Evolutionary conservation across 2,329 filamentous ascomycete species (phyloP), one percentile per base, ranked within the genome.

Genomic region (Tolypocladium album): DNA sequence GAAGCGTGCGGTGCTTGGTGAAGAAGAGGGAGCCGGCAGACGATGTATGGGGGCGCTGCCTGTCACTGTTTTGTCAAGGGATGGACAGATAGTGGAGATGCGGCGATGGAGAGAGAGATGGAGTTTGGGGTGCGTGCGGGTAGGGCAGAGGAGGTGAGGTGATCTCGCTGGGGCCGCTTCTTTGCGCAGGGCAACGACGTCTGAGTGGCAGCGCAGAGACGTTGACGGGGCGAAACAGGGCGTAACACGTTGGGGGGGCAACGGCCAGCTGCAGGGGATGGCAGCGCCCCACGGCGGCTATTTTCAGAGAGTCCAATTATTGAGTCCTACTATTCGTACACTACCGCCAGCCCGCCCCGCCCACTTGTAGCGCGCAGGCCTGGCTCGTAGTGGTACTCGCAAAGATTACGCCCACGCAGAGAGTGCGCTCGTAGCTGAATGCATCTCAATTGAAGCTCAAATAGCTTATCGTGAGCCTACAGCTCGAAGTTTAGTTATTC

Each of bases 241-340:
- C 64, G 69, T 69, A 67, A 70, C 63, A 64, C 63, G 72, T 74
- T 74, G 72, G 66, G 71, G 52, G 57, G 67, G 71, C 72, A 74
- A 74, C 72, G 57, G 12, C 20, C 2, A 17, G 22, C 20, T 20
- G 8, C 13, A 45, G 42, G 42, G 42, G 42, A 31, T 31, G 27
- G 27, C 27, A 31, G 27, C 3, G 27, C 27, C 27, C 27, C 27
- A 31, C 5, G 6, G 36, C 42, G 22, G 45, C 59, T n/a, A 43
- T 20, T 43, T 59, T 31, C n/a, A n/a, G n/a, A n/a, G n/a, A n/a
- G n/a, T n/a, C n/a, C n/a, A n/a, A n/a, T n/a, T n/a, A n/a, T n/a
- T n/a, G n/a, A n/a, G n/a, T n/a, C n/a, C n/a, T n/a, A n/a, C n/a
- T n/a, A n/a, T n/a, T n/a, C n/a, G n/a, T n/a, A n/a, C n/a, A n/a